Evolutionary conservation across 2,329 filamentous ascomycete genomes (phyloP), one percentile per base, ranked within the genome.

Genomic region (Sporothrix sp.): DNA sequence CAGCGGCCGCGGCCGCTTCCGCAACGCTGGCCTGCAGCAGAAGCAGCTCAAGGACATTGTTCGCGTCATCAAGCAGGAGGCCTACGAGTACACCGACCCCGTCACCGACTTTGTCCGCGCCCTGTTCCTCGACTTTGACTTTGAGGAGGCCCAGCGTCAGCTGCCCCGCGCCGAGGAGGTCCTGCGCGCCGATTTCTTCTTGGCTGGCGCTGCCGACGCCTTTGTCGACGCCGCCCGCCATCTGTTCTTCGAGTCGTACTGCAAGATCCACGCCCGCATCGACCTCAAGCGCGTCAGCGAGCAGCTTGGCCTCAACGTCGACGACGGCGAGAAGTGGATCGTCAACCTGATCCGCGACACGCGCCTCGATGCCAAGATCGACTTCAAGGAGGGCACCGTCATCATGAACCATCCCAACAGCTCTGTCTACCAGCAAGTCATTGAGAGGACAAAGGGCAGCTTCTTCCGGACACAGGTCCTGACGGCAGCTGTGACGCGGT

Each of bases 271-370:
- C 70, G 89, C 95, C 66, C 81, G 91, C 61, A 98, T 98, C 66
- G 91, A 97, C 68, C 97, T 98, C 68, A 89, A 90, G 79, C 93
- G 97, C 62, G 80, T 98, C 53, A 95, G 89, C 58, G 85, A 82
- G 57, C 87, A 93, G 66, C 82, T 98, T 54, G 93, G 91, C 58
- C 78, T 98, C 58, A 88, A 85, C 66, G 84, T 90, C 62, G 88
- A 95, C 65, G 93, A 97, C 64, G 93, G 93, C 62, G 93, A 98
- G 81, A 98, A 98, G 77, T 98, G 93, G 93, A 98, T 98, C 64
- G 93, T 98, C 62, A 98, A 98, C 75, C 79, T 98, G 58, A 98
- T 98, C 71, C 85, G 93, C 57, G 93, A 98, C 71, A 98, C 93
- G 21, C 81, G 90, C 56, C 86, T 98, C 57, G 93, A 98, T 65